A percentile compares a stretch with the other conserved stretches of the same genome.
These are phyloP conservation scores for Rheum nobile DNA, from an alignment of 148 eudicot genomes.

Conservation along the genomic window DNA sequence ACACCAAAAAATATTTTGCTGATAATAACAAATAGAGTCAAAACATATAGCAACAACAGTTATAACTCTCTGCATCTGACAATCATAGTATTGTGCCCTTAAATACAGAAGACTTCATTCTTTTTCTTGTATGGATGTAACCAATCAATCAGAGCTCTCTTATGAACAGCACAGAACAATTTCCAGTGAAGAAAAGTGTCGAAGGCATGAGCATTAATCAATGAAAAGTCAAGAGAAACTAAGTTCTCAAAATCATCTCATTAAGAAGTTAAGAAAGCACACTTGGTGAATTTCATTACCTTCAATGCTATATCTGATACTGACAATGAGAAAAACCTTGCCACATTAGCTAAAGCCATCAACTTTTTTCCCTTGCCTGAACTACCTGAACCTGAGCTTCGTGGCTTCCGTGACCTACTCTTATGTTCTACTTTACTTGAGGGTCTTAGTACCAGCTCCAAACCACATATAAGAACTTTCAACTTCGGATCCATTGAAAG, in stretches of 20 bases:
- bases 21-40: neutral
- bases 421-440: slow-evolving; percentile 42
- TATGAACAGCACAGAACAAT: neutral
- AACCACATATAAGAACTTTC: slow-evolving; percentile 58
- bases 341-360: slow-evolving; percentile 82
- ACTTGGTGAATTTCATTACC: slow-evolving; percentile 31
- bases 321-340: slow-evolving; percentile 75
- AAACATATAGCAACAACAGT: neutral
- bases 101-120: neutral
- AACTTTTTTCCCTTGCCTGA: slow-evolving; percentile 61
- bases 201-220: neutral
- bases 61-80: neutral
- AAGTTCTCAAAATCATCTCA: neutral
- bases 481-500: slow-evolving; percentile 86
- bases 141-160: neutral
- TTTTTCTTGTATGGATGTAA: neutral
- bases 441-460: slow-evolving; percentile 73
- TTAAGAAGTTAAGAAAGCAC: neutral
- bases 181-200: neutral
- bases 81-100: neutral
- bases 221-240: neutral
- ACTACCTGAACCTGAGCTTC: slow-evolving; percentile 23
- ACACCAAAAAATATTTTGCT: neutral
- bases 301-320: slow-evolving; percentile 63
- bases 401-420: slow-evolving; percentile 43